A percentile compares a stretch with the other conserved stretches of the same genome.
Conservation (phyloP, 78 protist species). For the Ministeria vibrans region DNA sequence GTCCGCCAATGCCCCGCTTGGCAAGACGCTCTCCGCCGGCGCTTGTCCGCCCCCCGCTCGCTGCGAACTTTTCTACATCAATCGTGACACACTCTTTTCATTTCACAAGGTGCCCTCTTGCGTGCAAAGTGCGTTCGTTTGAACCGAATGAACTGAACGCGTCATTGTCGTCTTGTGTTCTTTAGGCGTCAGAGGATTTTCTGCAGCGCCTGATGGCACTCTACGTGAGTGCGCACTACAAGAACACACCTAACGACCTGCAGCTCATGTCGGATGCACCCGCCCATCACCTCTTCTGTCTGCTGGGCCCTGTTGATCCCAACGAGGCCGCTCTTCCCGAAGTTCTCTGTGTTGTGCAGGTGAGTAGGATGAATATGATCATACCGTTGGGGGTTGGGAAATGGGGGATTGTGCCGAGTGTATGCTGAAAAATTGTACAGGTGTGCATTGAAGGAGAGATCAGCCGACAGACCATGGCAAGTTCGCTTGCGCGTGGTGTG, state of each 20-base stretch:
- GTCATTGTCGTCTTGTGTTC: neutral
- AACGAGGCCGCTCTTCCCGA: constrained; percentile 71
- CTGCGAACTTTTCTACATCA: constrained; percentile 91
- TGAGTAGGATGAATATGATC: constrained; percentile 4
- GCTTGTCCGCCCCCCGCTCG: constrained; percentile 78
- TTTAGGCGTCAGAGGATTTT: constrained; percentile 68
- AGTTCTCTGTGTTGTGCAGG: constrained; percentile 89
- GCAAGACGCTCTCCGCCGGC: neutral
- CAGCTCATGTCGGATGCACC: constrained; percentile 98
- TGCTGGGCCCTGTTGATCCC: constrained; percentile 79
- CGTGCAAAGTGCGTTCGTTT: too few relatives aligned
- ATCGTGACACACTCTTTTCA: constrained; percentile 95
- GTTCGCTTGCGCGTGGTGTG: constrained; percentile 60
- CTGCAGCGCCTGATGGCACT: constrained; percentile 89
- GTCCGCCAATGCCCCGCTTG: neutral
- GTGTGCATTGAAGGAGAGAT: constrained; percentile 89
- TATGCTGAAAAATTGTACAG: too few relatives aligned
- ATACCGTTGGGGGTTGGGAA: neutral
- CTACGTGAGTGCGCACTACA: constrained; percentile 96
- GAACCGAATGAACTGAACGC: too few relatives aligned
- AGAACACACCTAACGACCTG: constrained; percentile 98
- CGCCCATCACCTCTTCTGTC: constrained; percentile 92
- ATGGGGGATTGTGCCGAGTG: neutral
- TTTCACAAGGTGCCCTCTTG: constrained; percentile 72
- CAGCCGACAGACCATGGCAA: constrained; percentile 41